Percentiles rank a stretch among this genome's conserved stretches.
Conservation (phyloP, 176 grass and related monocot species). For the Poa pratensis region DNA sequence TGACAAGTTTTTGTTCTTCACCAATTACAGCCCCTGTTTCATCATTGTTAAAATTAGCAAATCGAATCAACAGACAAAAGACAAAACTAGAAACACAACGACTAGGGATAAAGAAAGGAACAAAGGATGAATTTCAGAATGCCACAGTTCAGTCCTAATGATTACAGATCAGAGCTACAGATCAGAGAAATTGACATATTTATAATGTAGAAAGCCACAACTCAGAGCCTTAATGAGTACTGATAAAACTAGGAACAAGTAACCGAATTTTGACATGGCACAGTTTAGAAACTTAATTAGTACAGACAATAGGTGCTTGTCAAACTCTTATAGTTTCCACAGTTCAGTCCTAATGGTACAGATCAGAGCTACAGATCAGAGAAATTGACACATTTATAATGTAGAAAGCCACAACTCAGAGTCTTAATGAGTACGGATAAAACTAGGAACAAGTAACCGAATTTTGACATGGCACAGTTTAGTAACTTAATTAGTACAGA, state of each 20-base stretch:
- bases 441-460: too few species aligned
- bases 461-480: too few species aligned
- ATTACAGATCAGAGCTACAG: too few species aligned
- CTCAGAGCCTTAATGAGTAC: background rate
- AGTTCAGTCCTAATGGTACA: too few species aligned
- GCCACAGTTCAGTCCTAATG: too few species aligned
- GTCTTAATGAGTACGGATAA: too few species aligned
- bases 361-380: too few species aligned
- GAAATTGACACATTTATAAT: too few species aligned
- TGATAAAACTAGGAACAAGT: background rate
- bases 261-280: background rate
- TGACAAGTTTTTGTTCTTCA: constrained; percentile 10
- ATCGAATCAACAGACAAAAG: background rate
- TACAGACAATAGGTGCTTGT: background rate
- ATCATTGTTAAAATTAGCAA: constrained; percentile 15
- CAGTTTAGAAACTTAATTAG: background rate
- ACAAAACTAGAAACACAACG: background rate
- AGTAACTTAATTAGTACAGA: too few species aligned
- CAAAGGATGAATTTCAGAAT: background rate
- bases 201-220: background rate
- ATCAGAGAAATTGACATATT: background rate
- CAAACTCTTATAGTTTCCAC: too few species aligned
- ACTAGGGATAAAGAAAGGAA: background rate
- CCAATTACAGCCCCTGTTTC: constrained; percentile 20
- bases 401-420: too few species aligned